Evolutionary conservation across 305 asterid genomes (phyloP).

Genomic region (Fraxinus velutina): DNA sequence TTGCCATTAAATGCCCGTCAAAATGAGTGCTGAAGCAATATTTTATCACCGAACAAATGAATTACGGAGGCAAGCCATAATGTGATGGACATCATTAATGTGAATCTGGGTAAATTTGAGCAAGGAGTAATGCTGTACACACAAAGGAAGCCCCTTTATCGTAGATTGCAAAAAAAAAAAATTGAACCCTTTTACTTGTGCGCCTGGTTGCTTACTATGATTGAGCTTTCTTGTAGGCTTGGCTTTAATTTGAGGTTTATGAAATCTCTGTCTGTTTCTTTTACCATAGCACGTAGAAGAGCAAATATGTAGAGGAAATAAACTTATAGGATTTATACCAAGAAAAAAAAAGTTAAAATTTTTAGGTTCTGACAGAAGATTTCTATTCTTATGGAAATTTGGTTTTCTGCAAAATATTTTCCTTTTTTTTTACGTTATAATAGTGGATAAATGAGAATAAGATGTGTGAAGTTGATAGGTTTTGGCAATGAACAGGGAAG

Average conservation of each 20-base stretch:
- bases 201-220: not conserved
- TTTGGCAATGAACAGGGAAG: slow-evolving; percentile 59
- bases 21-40: not conserved
- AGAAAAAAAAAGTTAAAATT: not conserved
- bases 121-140: not conserved
- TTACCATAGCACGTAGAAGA: not conserved
- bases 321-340: not conserved
- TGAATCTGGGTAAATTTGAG: not conserved
- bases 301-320: not conserved
- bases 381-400: not conserved
- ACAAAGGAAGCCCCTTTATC: not conserved
- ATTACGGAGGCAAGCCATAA: not conserved
- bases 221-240: not conserved
- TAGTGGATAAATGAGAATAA: slow-evolving; percentile 17
- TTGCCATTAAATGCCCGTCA: not conserved
- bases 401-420: not conserved
- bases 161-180: not conserved
- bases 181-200: not conserved
- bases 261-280: not conserved
- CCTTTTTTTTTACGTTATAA: not conserved
- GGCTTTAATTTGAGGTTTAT: not conserved
- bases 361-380: not conserved
- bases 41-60: not conserved
- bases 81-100: not conserved
- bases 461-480: slow-evolving; percentile 19